A percentile compares a stretch with the other conserved stretches of the same genome.
These are phyloP conservation scores for Apostasia ramifera DNA, from an alignment of 106 monocot species.

Conservation along the genomic window DNA sequence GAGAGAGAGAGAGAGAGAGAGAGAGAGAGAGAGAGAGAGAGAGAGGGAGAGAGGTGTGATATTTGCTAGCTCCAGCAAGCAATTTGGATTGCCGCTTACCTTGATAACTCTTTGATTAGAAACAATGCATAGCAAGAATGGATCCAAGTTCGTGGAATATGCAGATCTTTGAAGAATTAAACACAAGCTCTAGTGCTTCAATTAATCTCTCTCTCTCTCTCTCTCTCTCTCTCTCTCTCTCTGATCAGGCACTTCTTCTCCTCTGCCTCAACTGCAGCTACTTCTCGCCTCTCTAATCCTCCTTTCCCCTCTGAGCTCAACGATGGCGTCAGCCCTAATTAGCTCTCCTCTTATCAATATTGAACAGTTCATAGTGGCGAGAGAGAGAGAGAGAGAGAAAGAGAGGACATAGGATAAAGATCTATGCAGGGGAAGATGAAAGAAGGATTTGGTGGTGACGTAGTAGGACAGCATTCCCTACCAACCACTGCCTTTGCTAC, in stretches of 20 bases:
- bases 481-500: background rate
- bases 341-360: no score
- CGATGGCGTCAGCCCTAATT: background rate
- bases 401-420: background rate
- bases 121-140: no score
- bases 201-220: background rate
- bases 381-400: background rate
- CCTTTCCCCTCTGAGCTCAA: background rate
- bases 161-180: no score
- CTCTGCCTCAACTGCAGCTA: background rate
- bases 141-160: no score
- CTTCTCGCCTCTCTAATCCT: background rate
- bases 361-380: background rate
- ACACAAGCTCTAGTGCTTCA: no score
- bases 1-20: no score
- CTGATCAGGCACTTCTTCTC: background rate
- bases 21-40: no score
- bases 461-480: slow-evolving; percentile 5
- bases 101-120: no score
- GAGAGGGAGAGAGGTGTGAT: no score
- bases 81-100: no score
- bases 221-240: background rate
- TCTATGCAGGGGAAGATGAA: background rate
- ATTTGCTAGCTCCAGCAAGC: no score
- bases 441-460: background rate